These are phyloP conservation scores for Tylopilus sp. DNA, from an alignment of 768 basidiomycete species.

Conservation along the genomic window DNA sequence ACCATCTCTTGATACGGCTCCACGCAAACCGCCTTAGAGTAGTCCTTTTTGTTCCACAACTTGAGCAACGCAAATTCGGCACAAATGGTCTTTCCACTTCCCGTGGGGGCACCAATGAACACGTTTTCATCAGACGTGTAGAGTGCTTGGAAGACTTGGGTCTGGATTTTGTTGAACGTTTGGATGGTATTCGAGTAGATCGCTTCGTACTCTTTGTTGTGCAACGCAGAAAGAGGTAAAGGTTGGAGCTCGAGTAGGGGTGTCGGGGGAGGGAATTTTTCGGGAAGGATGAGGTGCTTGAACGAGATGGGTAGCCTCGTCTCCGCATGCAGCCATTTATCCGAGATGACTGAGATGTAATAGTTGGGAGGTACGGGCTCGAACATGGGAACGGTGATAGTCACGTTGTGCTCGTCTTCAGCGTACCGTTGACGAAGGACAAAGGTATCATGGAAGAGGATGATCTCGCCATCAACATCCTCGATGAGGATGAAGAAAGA, in stretches of 20 bases:
- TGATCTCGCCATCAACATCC: slow-evolving; percentile 95
- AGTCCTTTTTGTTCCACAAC: slow-evolving; percentile 88
- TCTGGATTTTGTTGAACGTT: slow-evolving; percentile 98
- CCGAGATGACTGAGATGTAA: slow-evolving; percentile 92
- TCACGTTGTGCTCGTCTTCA: slow-evolving; percentile 91
- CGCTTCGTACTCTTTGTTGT: slow-evolving; percentile 88
- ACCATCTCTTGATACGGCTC: slow-evolving; percentile 99
- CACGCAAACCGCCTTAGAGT: slow-evolving; percentile 86
- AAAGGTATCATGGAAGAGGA: slow-evolving; percentile 94
- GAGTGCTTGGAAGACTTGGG: slow-evolving; percentile 96
- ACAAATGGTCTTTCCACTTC: slow-evolving; percentile 95
- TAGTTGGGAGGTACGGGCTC: slow-evolving; percentile 98
- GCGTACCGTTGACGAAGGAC: slow-evolving; percentile 89
- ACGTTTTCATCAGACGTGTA: slow-evolving; percentile 97
- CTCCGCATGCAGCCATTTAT: slow-evolving; percentile 94
- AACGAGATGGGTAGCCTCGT: slow-evolving; percentile 94
- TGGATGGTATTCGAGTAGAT: slow-evolving; percentile 79
- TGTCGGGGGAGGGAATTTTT: slow-evolving; percentile 93
- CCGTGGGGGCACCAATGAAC: slow-evolving; percentile 94
- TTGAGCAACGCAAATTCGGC: slow-evolving; percentile 94
- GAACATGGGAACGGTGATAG: slow-evolving; percentile 93
- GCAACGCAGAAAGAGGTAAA: slow-evolving; percentile 84
- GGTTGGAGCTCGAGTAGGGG: slow-evolving; percentile 90
- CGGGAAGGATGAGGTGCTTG: slow-evolving; percentile 96
- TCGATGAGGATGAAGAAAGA: slow-evolving; percentile 93